A percentile compares a stretch with the other conserved stretches of the same genome.
Evolutionary conservation across 2,329 filamentous ascomycete species (phyloP).

Genomic region (Penicillium sp.): DNA sequence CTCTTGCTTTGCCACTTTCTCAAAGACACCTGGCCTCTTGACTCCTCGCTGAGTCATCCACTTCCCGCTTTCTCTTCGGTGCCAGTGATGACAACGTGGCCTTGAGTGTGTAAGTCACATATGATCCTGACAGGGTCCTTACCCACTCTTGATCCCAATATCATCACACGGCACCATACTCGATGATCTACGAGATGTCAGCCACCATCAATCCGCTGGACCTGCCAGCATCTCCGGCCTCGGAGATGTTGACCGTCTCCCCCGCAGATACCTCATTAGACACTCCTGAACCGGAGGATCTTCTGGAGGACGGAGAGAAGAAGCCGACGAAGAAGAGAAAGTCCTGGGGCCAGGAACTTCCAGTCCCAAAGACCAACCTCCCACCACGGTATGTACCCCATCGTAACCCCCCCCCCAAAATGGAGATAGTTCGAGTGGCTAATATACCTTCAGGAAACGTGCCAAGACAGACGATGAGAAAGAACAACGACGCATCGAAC

Average conservation of each 20-base stretch:
- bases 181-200: constrained; percentile 28
- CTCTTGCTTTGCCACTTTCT: constrained; percentile 13
- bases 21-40: constrained; percentile 38
- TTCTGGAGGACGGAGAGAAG: constrained; percentile 52
- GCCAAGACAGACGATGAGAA: constrained; percentile 99
- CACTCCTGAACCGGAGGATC: constrained; percentile 22
- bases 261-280: constrained; percentile 42
- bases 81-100: constrained; percentile 41
- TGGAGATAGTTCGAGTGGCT: not conserved
- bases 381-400: constrained; percentile 69
- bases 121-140: not conserved
- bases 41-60: constrained; percentile 15
- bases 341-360: constrained; percentile 96
- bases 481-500: constrained; percentile 94
- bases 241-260: constrained; percentile 42
- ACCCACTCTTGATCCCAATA: constrained; percentile 5
- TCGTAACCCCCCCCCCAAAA: not conserved
- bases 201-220: constrained; percentile 30
- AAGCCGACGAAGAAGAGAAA: constrained; percentile 90
- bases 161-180: constrained; percentile 20
- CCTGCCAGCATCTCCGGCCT: constrained; percentile 31
- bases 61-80: constrained; percentile 27
- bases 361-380: constrained; percentile 93
- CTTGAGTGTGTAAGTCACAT: constrained; percentile 12
- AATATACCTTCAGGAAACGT: constrained; percentile 66